Evolutionary conservation across 2,329 filamentous ascomycete genomes (phyloP), one percentile per base, ranked within the genome.

Genomic region (Colletotrichum sidae): DNA sequence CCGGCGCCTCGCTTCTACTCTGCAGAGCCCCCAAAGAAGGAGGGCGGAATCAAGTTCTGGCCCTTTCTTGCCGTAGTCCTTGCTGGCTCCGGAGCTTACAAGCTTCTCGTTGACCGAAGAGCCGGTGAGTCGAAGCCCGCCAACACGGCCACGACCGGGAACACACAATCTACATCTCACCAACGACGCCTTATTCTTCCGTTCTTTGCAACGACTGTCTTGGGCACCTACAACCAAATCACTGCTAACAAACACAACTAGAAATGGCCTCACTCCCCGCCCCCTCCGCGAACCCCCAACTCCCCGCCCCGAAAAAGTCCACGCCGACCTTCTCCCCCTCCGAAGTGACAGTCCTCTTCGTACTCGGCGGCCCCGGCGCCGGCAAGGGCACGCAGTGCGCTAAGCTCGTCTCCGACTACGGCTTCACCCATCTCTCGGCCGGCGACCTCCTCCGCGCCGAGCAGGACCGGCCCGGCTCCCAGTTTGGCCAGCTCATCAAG

Each of bases 321-420:
- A 73, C 76, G 39, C 91, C 94, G 5, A 88, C 88, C 74, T 97
- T 97, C 86, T 90, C 88, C 64, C 81, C 90, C 54, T 74, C 88
- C 61, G 85, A 94, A 65, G 92, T 96, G 38, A 96, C 93, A n/a
- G 94, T 98, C 65, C 83, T 99, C 78, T 98, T 97, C 83, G 93
- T 98, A 68, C 93, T 99, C 67, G 95, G 95, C 78, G 96, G 96
- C 2, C 96, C 96, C 12, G 96, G 96, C 69, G 93, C 94, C 69
- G 96, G 96, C 73, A 99, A 99, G 79, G 96, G 96, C 73, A 99
- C 96, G 3, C 95, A 99, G 80, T 98, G 95, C 84, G 87, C 89
- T 70, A 92, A 92, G 70, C 90, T 99, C 39, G 95, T 97, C 55
- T 83, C 87, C 50, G 89, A 96, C 78, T 96, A 97, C 78, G 90